A percentile compares a stretch with the other conserved stretches of the same genome.
These are phyloP conservation scores for Beta corolliflora DNA, from an alignment of 179 eudicot genomes.

Conservation along the genomic window DNA sequence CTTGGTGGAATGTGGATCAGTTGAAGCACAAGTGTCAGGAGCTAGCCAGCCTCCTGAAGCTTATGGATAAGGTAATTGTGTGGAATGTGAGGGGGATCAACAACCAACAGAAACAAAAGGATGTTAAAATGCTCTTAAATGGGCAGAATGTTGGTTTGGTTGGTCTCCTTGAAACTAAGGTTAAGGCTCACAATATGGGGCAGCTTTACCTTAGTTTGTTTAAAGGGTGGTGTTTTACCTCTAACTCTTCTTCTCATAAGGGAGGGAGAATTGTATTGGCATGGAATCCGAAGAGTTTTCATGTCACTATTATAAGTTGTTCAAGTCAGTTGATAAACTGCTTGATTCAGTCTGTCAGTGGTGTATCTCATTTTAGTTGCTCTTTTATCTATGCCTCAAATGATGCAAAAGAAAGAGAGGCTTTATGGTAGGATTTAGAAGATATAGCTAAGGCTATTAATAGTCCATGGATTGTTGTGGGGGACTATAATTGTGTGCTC, in stretches of 20 bases:
- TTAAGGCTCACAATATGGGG: not conserved
- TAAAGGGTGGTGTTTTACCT: not conserved
- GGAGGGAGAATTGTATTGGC: not conserved
- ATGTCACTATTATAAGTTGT: not conserved
- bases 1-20: no score
- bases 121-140: not conserved
- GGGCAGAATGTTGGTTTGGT: not conserved
- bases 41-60: no score
- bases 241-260: not conserved
- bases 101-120: not conserved
- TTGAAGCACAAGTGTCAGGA: no score
- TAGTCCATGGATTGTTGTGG: not conserved
- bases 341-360: rapidly evolving
- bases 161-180: not conserved
- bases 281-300: not conserved
- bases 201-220: not conserved
- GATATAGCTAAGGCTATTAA: no score
- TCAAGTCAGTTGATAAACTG: not conserved
- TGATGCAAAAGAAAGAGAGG: not conserved
- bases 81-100: not conserved
- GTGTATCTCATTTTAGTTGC: not conserved
- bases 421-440: not conserved
- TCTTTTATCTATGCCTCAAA: not conserved
- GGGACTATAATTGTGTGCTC: not conserved
- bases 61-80: not conserved